These are phyloP conservation scores for Perilla frutescens DNA, from an alignment of 257 asterid species.

Conservation along the genomic window DNA sequence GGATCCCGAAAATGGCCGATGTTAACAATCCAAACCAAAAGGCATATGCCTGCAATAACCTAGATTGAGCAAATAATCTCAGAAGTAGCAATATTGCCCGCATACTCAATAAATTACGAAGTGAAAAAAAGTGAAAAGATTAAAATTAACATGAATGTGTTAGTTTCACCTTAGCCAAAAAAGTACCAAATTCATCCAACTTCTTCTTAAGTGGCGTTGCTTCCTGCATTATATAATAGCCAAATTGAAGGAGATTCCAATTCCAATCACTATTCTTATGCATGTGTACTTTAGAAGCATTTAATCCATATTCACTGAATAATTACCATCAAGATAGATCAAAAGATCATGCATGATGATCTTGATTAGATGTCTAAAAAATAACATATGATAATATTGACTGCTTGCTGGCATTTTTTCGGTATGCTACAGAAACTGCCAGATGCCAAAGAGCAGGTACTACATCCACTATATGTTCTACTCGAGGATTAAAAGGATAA, in stretches of 20 bases:
- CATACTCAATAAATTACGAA: slow-evolving; percentile 24
- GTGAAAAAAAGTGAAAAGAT: slow-evolving; percentile 23
- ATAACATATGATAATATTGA: slow-evolving; percentile 17
- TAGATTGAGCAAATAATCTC: slow-evolving; percentile 50
- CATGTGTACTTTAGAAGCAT: slow-evolving; percentile 27
- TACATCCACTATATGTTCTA: slow-evolving; percentile 23
- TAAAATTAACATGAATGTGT: slow-evolving; percentile 29
- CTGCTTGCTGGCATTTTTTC: neutral
- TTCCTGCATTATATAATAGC: slow-evolving; percentile 65
- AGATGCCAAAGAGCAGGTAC: slow-evolving; percentile 20
- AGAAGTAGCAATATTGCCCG: slow-evolving; percentile 36
- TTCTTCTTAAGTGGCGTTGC: slow-evolving; percentile 95
- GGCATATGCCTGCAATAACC: slow-evolving; percentile 98
- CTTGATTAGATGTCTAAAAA: slow-evolving; percentile 14
- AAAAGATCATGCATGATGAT: slow-evolving; percentile 25
- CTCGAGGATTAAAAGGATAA: slow-evolving; percentile 23
- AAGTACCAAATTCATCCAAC: slow-evolving; percentile 96
- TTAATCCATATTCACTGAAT: slow-evolving; percentile 23
- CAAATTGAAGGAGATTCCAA: slow-evolving; percentile 35
- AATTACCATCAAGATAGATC: neutral
- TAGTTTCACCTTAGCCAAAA: slow-evolving; percentile 84
- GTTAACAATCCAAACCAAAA: slow-evolving; percentile 97
- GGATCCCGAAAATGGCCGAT: slow-evolving; percentile 98
- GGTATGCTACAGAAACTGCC: slow-evolving; percentile 17
- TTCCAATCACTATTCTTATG: slow-evolving; percentile 24